Conservation (phyloP, 257 asterid species). For the Voacanga thouarsii region DNA sequence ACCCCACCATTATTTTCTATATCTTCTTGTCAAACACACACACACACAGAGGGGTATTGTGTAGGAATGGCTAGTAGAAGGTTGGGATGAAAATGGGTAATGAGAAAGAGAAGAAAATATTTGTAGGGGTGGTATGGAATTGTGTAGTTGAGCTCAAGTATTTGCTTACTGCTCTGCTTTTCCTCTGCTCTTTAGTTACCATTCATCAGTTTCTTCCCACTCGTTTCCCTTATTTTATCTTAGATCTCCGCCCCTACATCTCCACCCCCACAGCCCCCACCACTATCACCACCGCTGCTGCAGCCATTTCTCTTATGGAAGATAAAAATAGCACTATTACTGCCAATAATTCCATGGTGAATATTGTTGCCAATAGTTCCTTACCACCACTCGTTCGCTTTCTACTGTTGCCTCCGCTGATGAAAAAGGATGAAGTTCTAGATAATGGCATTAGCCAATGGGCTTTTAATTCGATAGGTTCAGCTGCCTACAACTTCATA, state of each 20-base stretch:
- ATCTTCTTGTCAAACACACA: neutral
- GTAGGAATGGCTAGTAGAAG: conserved; percentile 52
- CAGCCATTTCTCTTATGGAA: neutral
- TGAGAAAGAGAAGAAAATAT: conserved; percentile 40
- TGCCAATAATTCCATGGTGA: neutral
- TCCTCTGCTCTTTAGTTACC: conserved; percentile 56
- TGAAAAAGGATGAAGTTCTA: conserved; percentile 11
- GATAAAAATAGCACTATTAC: neutral
- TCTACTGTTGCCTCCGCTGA: conserved; percentile 1
- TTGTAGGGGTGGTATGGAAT: conserved; percentile 64
- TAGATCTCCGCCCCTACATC: conserved; percentile 48
- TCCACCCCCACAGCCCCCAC: conserved; percentile 23
- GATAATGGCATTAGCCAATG: conserved; percentile 43
- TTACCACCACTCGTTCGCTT: neutral
- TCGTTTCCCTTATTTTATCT: conserved; percentile 42
- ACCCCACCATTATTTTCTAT: neutral
- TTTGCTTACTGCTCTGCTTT: conserved; percentile 53
- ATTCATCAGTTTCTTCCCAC: conserved; percentile 62
- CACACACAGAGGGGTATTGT: conserved; percentile 30
- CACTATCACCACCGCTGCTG: neutral
- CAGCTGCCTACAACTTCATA: conserved; percentile 72
- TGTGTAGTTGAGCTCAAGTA: conserved; percentile 70
- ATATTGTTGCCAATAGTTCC: neutral
- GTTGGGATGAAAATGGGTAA: conserved; percentile 16
- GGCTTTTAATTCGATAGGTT: conserved; percentile 56